These are phyloP conservation scores for Setaria italica DNA, from an alignment of 202 grass and related monocot species.

Conservation along the genomic window DNA sequence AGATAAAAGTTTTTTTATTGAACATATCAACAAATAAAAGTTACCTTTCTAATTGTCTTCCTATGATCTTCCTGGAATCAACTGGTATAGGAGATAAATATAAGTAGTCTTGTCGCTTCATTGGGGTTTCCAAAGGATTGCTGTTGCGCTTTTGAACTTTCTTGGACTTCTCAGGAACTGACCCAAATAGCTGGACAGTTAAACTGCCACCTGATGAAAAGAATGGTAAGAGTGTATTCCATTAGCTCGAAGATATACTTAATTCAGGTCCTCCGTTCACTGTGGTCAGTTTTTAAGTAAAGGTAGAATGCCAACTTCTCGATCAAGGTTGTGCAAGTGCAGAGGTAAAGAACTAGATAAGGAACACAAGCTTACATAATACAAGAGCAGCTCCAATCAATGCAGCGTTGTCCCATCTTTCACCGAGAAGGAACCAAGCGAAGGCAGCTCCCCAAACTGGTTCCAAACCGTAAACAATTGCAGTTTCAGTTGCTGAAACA, in stretches of 20 bases:
- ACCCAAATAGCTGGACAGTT: slow-evolving; percentile 79
- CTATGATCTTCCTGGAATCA: slow-evolving; percentile 66
- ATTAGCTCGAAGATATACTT: slow-evolving; percentile 20
- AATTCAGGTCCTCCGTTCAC: not conserved
- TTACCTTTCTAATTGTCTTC: slow-evolving; percentile 67
- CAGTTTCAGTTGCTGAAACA: slow-evolving; percentile 87
- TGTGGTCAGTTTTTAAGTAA: not conserved
- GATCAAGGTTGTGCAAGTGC: slow-evolving; percentile 31
- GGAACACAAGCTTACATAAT: slow-evolving; percentile 66
- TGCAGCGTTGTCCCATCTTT: slow-evolving; percentile 86
- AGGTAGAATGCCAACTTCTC: not conserved
- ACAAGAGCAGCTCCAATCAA: slow-evolving; percentile 90
- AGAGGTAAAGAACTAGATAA: slow-evolving; percentile 16
- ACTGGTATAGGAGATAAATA: slow-evolving; percentile 69
- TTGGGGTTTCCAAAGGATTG: slow-evolving; percentile 41
- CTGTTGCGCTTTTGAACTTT: slow-evolving; percentile 23
- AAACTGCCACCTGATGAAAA: slow-evolving; percentile 78
- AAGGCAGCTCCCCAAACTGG: slow-evolving; percentile 91
- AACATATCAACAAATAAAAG: not conserved
- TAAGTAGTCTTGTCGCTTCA: slow-evolving; percentile 62
- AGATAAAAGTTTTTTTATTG: not conserved
- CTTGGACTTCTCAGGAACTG: slow-evolving; percentile 58
- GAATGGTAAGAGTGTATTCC: not conserved
- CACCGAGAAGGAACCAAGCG: slow-evolving; percentile 92
- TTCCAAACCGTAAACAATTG: slow-evolving; percentile 82